Evolutionary conservation across 768 basidiomycete genomes (phyloP), one percentile per base, ranked within the genome.

Genomic region (Mycena capillaripes): DNA sequence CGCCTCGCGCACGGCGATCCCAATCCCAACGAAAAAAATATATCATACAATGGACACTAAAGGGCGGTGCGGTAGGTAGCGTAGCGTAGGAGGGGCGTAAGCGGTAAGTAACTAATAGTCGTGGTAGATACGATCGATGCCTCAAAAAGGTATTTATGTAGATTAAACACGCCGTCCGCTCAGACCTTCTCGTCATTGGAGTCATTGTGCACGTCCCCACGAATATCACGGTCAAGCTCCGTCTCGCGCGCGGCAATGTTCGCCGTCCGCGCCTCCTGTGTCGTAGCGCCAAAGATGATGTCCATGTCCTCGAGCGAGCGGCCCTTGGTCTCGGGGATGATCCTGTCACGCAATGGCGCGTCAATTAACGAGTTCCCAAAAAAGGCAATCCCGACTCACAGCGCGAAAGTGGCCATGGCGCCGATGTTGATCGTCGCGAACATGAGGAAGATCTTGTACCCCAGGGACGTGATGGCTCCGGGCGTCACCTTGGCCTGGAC

Each of bases 381-480:
- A 29, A 63, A 23, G n/a, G 36, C 10, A 38, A 38, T n/a, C n/a
- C n/a, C n/a, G 5, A 81, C 88, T 75, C 72, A 93, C 91, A 92
- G 78, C 0, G 93, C 84, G 80, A 95, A 95, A 17, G 84, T 79
- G 29, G 84, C 90, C 91, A 94, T 92, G 17, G 87, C 93, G 55
- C 85, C 89, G 50, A 94, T 84, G 81, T 95, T 93, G 81, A 95
- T 88, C 40, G 93, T 83, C 2, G 84, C 94, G 77, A 94, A 95
- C 87, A 93, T 89, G 77, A 95, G 80, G 84, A 94, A 95, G 64
- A 94, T 84, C 81, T 94, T 93, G 82, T 87, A 95, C 0, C 91
- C 91, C 7, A 95, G 81, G 66, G 85, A 80, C 0, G 88, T 86
- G 48, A 88, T 87, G 72, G 94, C 83, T 23, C 85, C 84, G 3